Percentiles rank a stretch among this genome's conserved stretches.
These are phyloP conservation scores for Solanum verrucosum DNA, from an alignment of 257 asterid genomes.

Conservation along the genomic window DNA sequence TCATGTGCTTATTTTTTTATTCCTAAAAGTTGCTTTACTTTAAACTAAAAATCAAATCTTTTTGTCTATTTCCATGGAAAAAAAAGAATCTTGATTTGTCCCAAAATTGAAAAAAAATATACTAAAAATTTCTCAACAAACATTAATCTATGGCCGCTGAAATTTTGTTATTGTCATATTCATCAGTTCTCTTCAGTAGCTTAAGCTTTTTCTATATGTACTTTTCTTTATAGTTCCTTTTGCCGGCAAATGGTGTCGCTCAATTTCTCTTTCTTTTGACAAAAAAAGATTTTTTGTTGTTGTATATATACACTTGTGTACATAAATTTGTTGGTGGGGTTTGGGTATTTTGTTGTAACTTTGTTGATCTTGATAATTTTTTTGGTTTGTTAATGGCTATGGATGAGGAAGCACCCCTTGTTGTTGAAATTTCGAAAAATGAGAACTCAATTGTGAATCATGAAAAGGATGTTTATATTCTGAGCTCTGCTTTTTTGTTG, in stretches of 20 bases:
- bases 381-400: slow-evolving; percentile 41
- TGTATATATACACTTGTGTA: neutral
- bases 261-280: neutral
- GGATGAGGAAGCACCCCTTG: slow-evolving; percentile 60
- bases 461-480: slow-evolving; percentile 54
- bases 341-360: neutral
- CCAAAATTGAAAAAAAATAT: neutral
- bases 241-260: neutral
- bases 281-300: neutral
- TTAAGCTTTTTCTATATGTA: neutral
- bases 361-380: neutral
- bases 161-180: neutral
- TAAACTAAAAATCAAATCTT: neutral
- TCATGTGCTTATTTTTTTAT: neutral
- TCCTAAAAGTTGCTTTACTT: neutral
- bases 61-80: neutral
- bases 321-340: neutral
- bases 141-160: neutral
- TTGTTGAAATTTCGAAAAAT: slow-evolving; percentile 7
- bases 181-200: neutral
- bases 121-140: neutral
- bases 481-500: slow-evolving; percentile 76
- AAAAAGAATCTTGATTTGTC: neutral
- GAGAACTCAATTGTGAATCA: slow-evolving; percentile 31
- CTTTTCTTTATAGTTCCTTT: neutral